phyloP scores from a whole-genome alignment of 306 rosid genomes.

The Trifolium fragiferum region DNA sequence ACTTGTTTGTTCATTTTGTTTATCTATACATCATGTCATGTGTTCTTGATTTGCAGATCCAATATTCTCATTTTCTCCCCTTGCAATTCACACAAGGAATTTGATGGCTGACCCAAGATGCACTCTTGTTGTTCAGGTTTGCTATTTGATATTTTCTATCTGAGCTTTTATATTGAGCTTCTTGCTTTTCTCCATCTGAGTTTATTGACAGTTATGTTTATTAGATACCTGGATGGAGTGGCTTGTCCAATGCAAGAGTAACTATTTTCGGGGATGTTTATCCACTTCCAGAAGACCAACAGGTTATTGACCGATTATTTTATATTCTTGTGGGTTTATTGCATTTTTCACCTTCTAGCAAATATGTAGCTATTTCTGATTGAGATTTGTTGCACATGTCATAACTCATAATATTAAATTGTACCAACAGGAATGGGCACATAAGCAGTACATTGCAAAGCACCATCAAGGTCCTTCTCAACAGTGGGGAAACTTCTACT shows the following conservation, averaged over 20 bases:
- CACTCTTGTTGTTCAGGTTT: constrained; percentile 98
- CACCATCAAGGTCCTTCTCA: constrained; percentile 99
- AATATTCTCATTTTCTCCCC: constrained; percentile 93
- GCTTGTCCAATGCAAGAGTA: constrained; percentile 99
- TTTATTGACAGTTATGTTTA: constrained; percentile 49
- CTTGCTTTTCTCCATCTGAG: constrained; percentile 42
- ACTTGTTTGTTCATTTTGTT: constrained; percentile 29
- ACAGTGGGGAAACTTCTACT: constrained; percentile 99
- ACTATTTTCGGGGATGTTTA: constrained; percentile 96
- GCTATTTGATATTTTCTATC: constrained; percentile 43
- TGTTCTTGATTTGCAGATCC: constrained; percentile 69
- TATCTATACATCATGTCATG: not conserved
- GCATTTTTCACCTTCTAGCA: too few species aligned
- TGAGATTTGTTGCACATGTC: constrained; percentile 26
- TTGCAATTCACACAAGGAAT: constrained; percentile 97
- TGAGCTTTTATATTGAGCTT: constrained; percentile 28
- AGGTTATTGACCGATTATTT: constrained; percentile 57
- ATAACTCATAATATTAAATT: constrained; percentile 44
- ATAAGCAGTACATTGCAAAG: constrained; percentile 94
- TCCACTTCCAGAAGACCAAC: constrained; percentile 93
- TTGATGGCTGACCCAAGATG: constrained; percentile 94
- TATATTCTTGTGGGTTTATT: constrained; percentile 14
- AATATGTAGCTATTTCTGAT: constrained; percentile 5
- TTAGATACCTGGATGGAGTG: constrained; percentile 99
- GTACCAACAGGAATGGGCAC: constrained; percentile 91